Percentiles rank a stretch among this genome's conserved stretches.
phyloP scores from a whole-genome alignment of 2,329 filamentous ascomycete species.

The Trichoderma aggressivum region DNA sequence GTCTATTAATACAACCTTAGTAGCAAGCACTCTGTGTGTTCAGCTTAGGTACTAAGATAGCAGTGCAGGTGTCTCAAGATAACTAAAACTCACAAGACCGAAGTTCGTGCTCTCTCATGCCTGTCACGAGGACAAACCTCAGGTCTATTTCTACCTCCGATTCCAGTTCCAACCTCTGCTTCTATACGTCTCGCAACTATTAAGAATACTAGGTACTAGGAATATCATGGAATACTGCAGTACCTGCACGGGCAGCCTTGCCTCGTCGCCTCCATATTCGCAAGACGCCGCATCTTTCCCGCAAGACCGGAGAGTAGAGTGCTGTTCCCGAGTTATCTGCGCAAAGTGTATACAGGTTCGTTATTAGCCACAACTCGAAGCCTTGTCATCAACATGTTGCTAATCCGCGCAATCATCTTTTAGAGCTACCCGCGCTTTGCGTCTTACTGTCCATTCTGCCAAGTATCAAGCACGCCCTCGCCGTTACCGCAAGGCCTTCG shows the following conservation, averaged over 20 bases:
- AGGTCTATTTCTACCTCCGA: neutral
- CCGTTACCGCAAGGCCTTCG: slow-evolving; percentile 59
- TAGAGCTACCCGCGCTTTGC: slow-evolving; percentile 66
- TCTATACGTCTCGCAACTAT: neutral
- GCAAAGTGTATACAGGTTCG: slow-evolving; percentile 60
- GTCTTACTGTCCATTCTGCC: slow-evolving; percentile 70
- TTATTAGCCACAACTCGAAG: neutral
- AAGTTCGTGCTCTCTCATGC: neutral
- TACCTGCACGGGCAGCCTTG: slow-evolving; percentile 64
- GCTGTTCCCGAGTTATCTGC: slow-evolving; percentile 70
- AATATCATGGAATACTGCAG: slow-evolving; percentile 54
- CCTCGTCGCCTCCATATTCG: slow-evolving; percentile 49
- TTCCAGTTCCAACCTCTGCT: neutral
- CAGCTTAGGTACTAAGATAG: neutral
- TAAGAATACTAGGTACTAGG: neutral
- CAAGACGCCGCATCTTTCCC: slow-evolving; percentile 57
- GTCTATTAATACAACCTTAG: neutral
- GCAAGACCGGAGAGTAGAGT: slow-evolving; percentile 60
- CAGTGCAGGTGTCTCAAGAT: neutral
- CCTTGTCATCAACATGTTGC: neutral
- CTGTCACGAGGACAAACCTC: slow-evolving; percentile 1
- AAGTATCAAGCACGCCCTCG: slow-evolving; percentile 61
- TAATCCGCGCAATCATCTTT: slow-evolving; percentile 17
- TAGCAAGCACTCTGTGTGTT: neutral
- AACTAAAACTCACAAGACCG: neutral